phyloP scores from a whole-genome alignment of 495 filamentous ascomycete genomes.

The Pyrenopolyporus hunteri region DNA sequence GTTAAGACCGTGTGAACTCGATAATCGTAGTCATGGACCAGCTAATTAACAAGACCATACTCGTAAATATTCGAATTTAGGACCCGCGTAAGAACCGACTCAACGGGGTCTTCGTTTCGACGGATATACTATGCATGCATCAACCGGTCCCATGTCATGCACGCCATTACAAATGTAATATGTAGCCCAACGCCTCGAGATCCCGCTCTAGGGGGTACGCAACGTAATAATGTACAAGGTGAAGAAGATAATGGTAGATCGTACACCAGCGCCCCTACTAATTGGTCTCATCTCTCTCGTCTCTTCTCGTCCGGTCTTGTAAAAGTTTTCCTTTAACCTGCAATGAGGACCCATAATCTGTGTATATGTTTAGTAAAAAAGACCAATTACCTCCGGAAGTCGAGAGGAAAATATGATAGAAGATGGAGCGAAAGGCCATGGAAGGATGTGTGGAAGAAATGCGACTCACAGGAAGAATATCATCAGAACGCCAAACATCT shows the following conservation, averaged over 20 bases:
- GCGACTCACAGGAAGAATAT: slow-evolving; percentile 57
- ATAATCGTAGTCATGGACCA: no score
- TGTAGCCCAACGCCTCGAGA: slow-evolving; percentile 10
- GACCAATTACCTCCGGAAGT: neutral
- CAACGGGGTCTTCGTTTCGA: neutral
- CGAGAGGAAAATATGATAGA: neutral
- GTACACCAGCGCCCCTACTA: slow-evolving; percentile 32
- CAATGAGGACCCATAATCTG: slow-evolving; percentile 49
- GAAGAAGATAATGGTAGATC: slow-evolving; percentile 28
- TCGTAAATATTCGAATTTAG: slow-evolving; percentile 1
- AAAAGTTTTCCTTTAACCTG: slow-evolving; percentile 34
- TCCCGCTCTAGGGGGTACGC: slow-evolving; percentile 5
- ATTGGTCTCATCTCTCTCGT: neutral
- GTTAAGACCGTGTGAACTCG: no score
- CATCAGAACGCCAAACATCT: slow-evolving; percentile 94
- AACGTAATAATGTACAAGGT: slow-evolving; percentile 33
- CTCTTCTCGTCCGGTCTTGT: slow-evolving; percentile 14
- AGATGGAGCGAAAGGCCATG: neutral
- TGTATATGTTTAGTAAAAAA: neutral
- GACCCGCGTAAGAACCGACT: slow-evolving; percentile 9
- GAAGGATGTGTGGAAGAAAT: neutral
- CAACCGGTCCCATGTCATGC: slow-evolving; percentile 19
- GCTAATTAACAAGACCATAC: neutral
- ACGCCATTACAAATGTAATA: slow-evolving; percentile 35
- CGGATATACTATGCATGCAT: slow-evolving; percentile 6